A percentile compares a stretch with the other conserved stretches of the same genome.
Evolutionary conservation across 2,329 filamentous ascomycete species (phyloP).

Genomic region (Bipolaris gigantea): DNA sequence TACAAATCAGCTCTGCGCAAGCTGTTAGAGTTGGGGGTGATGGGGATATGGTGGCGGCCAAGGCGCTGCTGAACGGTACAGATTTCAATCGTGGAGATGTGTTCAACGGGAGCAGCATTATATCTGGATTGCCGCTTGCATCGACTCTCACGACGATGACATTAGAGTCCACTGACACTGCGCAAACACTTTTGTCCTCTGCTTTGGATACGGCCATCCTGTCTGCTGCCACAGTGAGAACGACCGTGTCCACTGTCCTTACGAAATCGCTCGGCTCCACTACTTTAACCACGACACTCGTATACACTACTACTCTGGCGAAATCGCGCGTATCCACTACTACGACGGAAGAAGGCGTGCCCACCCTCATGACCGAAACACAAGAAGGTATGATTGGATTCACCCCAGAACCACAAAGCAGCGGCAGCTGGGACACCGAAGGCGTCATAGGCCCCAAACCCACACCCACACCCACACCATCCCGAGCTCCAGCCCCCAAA

Average conservation of each 20-base stretch:
- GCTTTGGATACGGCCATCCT: no score
- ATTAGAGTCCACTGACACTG: no score
- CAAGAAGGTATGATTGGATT: conserved; percentile 32
- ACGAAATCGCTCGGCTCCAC: no score
- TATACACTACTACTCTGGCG: no score
- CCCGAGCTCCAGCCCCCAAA: conserved; percentile 11
- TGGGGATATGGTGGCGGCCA: conserved; percentile 21
- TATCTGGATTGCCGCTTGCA: conserved; percentile 15
- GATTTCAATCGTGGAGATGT: conserved; percentile 36
- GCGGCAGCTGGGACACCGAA: conserved; percentile 22
- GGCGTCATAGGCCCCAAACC: conserved; percentile 28
- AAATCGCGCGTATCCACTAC: no score
- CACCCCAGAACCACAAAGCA: conserved; percentile 20
- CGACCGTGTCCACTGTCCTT: no score
- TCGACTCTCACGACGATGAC: conserved; percentile 14
- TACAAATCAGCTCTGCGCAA: conserved; percentile 32
- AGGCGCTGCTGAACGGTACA: conserved; percentile 34
- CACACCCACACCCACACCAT: conserved; percentile 16
- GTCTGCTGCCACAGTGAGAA: no score
- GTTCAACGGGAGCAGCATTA: conserved; percentile 23
- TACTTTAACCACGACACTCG: no score
- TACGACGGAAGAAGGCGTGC: neutral
- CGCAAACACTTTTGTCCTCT: no score
- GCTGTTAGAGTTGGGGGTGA: conserved; percentile 26
- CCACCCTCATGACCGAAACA: conserved; percentile 19